These are phyloP conservation scores for Papilionanthe hybrid DNA, from an alignment of 116 monocot genomes.

Conservation along the genomic window DNA sequence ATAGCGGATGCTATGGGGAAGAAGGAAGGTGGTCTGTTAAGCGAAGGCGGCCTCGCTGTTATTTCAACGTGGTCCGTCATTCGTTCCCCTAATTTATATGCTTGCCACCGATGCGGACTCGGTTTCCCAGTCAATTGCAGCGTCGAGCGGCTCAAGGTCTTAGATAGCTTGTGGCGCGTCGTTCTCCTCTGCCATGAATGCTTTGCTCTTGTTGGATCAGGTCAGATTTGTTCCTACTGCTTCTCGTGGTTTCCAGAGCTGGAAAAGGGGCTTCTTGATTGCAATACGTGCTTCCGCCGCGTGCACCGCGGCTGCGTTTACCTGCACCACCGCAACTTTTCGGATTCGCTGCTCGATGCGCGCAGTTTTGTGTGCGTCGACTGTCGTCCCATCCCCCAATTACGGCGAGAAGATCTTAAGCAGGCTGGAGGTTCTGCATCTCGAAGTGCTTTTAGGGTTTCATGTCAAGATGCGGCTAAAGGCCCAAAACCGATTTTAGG, in stretches of 20 bases:
- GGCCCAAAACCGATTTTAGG: conserved; percentile 7
- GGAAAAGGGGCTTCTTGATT: conserved; percentile 7
- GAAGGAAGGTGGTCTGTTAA: neutral
- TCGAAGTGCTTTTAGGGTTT: neutral
- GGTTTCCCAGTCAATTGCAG: conserved; percentile 6
- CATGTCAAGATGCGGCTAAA: conserved; percentile 15
- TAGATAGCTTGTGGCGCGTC: conserved; percentile 31
- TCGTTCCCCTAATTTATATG: conserved; percentile 14
- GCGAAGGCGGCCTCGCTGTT: neutral
- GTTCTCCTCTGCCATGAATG: conserved; percentile 33
- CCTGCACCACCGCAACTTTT: conserved; percentile 19
- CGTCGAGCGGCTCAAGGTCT: conserved; percentile 4
- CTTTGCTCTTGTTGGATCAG: conserved; percentile 20
- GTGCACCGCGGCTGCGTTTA: conserved; percentile 27
- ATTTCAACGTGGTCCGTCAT: conserved; percentile 2
- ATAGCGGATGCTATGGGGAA: neutral
- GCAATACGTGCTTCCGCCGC: conserved; percentile 28
- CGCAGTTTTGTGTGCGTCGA: conserved; percentile 35
- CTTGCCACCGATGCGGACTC: conserved; percentile 35
- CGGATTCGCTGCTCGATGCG: conserved; percentile 14
- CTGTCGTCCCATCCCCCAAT: conserved; percentile 22
- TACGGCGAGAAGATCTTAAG: neutral
- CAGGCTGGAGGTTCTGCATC: neutral
- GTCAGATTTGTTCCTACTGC: conserved; percentile 39
- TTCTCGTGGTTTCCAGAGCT: conserved; percentile 7